Base-by-base conservation (phyloP, 108 stramenopile genomes). In the Skeletonema grethae region DNA sequence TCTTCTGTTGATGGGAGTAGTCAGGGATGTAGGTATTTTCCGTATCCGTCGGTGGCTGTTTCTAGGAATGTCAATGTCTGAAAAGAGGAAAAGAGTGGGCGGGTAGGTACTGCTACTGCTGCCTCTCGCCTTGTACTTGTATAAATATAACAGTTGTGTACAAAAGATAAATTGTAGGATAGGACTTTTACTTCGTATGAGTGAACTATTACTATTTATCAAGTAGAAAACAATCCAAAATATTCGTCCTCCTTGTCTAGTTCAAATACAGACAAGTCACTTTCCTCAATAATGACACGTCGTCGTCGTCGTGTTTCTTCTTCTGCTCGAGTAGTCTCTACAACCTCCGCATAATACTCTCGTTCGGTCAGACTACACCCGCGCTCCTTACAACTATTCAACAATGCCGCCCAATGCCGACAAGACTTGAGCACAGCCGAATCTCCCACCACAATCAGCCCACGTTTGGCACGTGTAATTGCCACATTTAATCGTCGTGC, bases 401-500 rank as follows among this genome's bases (percentile, higher is more conserved):
- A 30, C 34, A 90, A 77, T 2, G 84, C 82, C 16, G 43, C 53
- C 89, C 89, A 93, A 57, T 90, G 87, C 3, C 79, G 87, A 59
- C 84, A 85, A 12, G 68, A 61, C 15, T 57, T 57, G 29, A 94
- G 71, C 1, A 82, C 82, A 7, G 70, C 64, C 2, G 53, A 56
- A 63, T 90, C 85, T 57, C 87, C 88, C 13, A 86, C 80, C 5
- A 90, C 12, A 16, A 93, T 76, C 39, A 96, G 65, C 8, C 84
- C 86, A n/a, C 81, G 85, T 58, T 70, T 84, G 1, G 96, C 94
- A 25, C 96, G 64, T 8, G 96, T 97, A 32, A 97, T 73, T 2
- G 94, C 96, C 5, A 97, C 96, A 69, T 91, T 91, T 29, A 97
- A 66, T 29, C 96, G 79, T 31, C 94, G 67, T 25, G 71, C 41